Evolutionary conservation across 1,139 yeast genomes (phyloP).

Genomic region (Yamadazyma friedrichii): DNA sequence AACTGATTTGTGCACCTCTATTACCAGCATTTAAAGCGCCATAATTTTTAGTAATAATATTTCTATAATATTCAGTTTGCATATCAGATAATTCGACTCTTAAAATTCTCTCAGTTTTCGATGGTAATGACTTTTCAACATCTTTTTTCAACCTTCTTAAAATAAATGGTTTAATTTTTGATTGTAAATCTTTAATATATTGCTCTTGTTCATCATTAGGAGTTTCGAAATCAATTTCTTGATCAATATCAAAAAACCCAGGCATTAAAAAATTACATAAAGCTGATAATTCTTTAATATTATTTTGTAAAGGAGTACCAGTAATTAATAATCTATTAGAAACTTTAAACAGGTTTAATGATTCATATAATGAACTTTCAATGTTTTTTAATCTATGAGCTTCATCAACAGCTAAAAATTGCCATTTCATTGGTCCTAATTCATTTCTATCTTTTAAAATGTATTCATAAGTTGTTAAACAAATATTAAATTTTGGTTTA

Average conservation of each 20-base stretch:
- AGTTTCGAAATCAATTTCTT: slow-evolving; percentile 90
- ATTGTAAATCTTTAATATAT: slow-evolving; percentile 82
- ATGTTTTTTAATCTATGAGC: slow-evolving; percentile 96
- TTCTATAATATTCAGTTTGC: slow-evolving; percentile 93
- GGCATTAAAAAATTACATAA: slow-evolving; percentile 95
- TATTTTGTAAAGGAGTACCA: slow-evolving; percentile 97
- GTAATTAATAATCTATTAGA: slow-evolving; percentile 87
- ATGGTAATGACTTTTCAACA: slow-evolving; percentile 94
- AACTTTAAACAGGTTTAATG: slow-evolving; percentile 78
- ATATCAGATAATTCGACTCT: slow-evolving; percentile 93
- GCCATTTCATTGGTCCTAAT: slow-evolving; percentile 88
- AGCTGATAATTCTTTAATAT: slow-evolving; percentile 93
- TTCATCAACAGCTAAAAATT: slow-evolving; percentile 95
- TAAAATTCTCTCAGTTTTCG: slow-evolving; percentile 90
- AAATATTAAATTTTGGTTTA: slow-evolving; percentile 82
- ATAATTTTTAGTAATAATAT: slow-evolving; percentile 88
- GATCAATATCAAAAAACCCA: slow-evolving; percentile 83
- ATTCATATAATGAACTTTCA: slow-evolving; percentile 88
- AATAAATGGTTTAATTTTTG: slow-evolving; percentile 84
- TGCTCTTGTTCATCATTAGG: slow-evolving; percentile 85
- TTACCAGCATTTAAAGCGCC: slow-evolving; percentile 83
- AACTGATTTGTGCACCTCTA: slow-evolving; percentile 76
- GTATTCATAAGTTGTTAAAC: slow-evolving; percentile 93
- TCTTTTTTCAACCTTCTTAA: slow-evolving; percentile 92
- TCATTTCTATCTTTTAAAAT: slow-evolving; percentile 83